phyloP scores from a whole-genome alignment of 768 basidiomycete species.

The Termitomyces sp. region DNA sequence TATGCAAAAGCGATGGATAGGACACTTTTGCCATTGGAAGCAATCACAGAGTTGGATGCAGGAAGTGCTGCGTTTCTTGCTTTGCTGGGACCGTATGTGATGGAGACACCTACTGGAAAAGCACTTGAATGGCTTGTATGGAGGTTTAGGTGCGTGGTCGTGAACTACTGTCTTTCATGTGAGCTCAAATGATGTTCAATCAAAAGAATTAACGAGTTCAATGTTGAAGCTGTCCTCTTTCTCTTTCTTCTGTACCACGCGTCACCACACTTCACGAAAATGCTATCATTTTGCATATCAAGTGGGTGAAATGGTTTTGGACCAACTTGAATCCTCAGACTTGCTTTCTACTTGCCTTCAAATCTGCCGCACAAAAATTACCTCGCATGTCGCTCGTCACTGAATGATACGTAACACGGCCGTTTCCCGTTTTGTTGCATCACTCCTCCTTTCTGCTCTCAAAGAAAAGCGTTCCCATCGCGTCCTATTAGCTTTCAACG shows the following conservation, averaged over 20 bases:
- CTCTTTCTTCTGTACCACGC: constrained; percentile 95
- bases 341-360: constrained; percentile 71
- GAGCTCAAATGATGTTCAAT: constrained; percentile 1
- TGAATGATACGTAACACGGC: constrained; percentile 73
- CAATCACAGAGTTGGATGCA: constrained; percentile 59
- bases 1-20: constrained; percentile 72
- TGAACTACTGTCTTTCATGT: neutral
- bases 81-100: constrained; percentile 74
- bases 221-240: constrained; percentile 70
- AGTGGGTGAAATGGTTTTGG: constrained; percentile 38
- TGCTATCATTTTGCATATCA: constrained; percentile 84
- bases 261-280: constrained; percentile 90
- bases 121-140: constrained; percentile 93
- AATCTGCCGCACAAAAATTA: constrained; percentile 74
- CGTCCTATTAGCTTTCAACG: constrained; percentile 78
- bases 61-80: constrained; percentile 60
- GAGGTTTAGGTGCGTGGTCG: constrained; percentile 70
- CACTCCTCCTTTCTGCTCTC: constrained; percentile 58
- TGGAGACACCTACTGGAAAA: constrained; percentile 78
- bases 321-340: constrained; percentile 35
- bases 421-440: constrained; percentile 67
- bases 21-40: constrained; percentile 65
- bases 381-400: constrained; percentile 69
- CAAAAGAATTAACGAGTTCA: constrained; percentile 87
- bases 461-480: constrained; percentile 56